Conservation (phyloP, 805 yeast species). For the Cyberlindnera maclurae region DNA sequence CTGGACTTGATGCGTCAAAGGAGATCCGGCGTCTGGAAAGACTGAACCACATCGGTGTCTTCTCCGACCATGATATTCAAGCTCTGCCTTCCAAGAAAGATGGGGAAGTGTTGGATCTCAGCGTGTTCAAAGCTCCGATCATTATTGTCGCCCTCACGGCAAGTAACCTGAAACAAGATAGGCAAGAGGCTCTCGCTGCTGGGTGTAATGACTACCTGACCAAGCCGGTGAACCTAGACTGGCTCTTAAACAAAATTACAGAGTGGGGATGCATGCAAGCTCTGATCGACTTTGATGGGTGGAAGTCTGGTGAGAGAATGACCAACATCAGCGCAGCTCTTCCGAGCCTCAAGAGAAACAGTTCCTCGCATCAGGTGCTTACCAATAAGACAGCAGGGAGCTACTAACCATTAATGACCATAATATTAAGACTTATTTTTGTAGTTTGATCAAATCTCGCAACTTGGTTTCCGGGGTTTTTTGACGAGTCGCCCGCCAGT, state of each 20-base stretch:
- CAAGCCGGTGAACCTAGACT: conserved; percentile 88
- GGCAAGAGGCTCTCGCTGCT: conserved; percentile 86
- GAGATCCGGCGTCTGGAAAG: conserved; percentile 83
- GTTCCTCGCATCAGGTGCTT: conserved; percentile 6
- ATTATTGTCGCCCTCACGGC: conserved; percentile 97
- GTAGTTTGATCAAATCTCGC: too few species aligned
- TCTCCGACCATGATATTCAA: conserved; percentile 21
- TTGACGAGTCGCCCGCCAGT: too few species aligned
- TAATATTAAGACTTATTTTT: too few species aligned
- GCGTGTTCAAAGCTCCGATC: conserved; percentile 84
- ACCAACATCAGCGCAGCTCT: conserved; percentile 28
- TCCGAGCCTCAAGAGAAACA: conserved; percentile 20
- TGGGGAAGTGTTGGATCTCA: conserved; percentile 51
- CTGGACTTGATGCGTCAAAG: conserved; percentile 92
- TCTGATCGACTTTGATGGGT: conserved; percentile 87
- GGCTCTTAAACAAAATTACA: conserved; percentile 89
- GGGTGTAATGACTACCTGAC: conserved; percentile 97
- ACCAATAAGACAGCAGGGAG: background rate
- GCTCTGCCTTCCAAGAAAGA: conserved; percentile 22
- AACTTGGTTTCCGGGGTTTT: too few species aligned
- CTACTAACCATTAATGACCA: background rate
- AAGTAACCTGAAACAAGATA: conserved; percentile 75
- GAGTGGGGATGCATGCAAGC: conserved; percentile 99
- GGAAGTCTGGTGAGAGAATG: conserved; percentile 51
- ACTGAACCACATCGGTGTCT: conserved; percentile 64